A percentile compares a stretch with the other conserved stretches of the same genome.
Evolutionary conservation across 1,284 basidiomycete species (phyloP).

Genomic region (Sanguinoderma infundibulare): DNA sequence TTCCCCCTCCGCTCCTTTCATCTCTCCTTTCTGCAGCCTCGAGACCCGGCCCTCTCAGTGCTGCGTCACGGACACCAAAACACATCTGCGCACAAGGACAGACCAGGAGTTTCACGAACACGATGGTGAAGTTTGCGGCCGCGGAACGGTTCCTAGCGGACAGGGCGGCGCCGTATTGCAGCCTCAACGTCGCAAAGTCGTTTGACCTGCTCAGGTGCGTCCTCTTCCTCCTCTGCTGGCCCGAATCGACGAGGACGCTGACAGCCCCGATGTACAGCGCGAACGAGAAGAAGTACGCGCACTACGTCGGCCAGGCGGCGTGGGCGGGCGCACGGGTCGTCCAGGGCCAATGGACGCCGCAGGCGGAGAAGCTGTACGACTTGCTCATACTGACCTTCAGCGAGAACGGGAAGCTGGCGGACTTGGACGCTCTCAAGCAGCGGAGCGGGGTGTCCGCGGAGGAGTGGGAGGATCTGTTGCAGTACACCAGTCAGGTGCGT

Average conservation of each 20-base stretch:
- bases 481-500: constrained; percentile 74
- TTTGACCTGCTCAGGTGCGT: constrained; percentile 70
- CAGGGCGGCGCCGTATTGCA: constrained; percentile 67
- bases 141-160: constrained; percentile 75
- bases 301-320: constrained; percentile 67
- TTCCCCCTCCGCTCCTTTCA: background rate
- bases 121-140: constrained; percentile 41
- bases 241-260: background rate
- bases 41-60: background rate
- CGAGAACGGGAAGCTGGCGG: constrained; percentile 57
- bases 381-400: constrained; percentile 73
- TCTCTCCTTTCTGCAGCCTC: background rate
- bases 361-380: constrained; percentile 66
- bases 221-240: background rate
- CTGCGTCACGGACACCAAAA: background rate
- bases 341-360: constrained; percentile 79
- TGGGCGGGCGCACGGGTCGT: constrained; percentile 86
- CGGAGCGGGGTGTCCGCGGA: constrained; percentile 55
- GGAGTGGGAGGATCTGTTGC: constrained; percentile 72
- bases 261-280: constrained; percentile 42
- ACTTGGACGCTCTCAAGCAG: constrained; percentile 57
- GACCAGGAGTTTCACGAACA: constrained; percentile 26
- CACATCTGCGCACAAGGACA: background rate
- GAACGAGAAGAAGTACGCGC: constrained; percentile 78
- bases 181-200: constrained; percentile 64